phyloP scores from a whole-genome alignment of 208 protist species.

The Trypanosoma melophagium region DNA sequence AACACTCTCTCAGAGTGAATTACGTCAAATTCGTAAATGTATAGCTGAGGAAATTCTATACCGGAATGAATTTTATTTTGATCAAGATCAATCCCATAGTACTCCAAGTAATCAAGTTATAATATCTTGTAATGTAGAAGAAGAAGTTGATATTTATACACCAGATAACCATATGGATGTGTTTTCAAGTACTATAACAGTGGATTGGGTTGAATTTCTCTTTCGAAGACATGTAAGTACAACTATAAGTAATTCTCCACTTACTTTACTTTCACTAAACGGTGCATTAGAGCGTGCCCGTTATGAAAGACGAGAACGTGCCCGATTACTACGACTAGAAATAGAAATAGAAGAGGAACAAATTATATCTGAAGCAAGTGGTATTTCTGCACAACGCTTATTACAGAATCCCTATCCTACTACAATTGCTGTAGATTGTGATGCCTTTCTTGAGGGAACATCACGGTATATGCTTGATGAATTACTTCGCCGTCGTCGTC shows the following conservation, averaged over 20 bases:
- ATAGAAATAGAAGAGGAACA: conserved; percentile 1
- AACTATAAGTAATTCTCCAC: conserved; percentile 52
- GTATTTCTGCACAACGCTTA: no score
- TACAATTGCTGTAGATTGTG: conserved; percentile 36
- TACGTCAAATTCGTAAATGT: conserved; percentile 30
- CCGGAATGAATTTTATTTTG: conserved; percentile 10
- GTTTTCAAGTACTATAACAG: conserved; percentile 30
- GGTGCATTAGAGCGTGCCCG: conserved; percentile 66
- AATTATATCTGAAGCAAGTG: neutral
- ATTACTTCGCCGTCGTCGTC: conserved; percentile 38
- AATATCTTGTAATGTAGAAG: conserved; percentile 6
- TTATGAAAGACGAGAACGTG: conserved; percentile 54
- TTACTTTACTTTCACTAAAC: conserved; percentile 55
- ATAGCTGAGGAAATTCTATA: conserved; percentile 37
- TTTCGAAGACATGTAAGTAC: conserved; percentile 63
- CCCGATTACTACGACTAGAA: conserved; percentile 13
- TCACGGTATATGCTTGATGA: conserved; percentile 47
- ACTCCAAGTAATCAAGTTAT: neutral
- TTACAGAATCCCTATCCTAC: no score
- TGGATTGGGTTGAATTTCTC: conserved; percentile 65
- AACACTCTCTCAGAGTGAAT: conserved; percentile 14
- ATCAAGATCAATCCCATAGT: neutral
- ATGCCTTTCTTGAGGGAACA: conserved; percentile 67
- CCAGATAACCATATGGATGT: neutral
- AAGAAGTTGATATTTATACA: conserved; percentile 23